Evolutionary conservation across 2,329 filamentous ascomycete genomes (phyloP).

Genomic region (Colletotrichum nymphaeae): DNA sequence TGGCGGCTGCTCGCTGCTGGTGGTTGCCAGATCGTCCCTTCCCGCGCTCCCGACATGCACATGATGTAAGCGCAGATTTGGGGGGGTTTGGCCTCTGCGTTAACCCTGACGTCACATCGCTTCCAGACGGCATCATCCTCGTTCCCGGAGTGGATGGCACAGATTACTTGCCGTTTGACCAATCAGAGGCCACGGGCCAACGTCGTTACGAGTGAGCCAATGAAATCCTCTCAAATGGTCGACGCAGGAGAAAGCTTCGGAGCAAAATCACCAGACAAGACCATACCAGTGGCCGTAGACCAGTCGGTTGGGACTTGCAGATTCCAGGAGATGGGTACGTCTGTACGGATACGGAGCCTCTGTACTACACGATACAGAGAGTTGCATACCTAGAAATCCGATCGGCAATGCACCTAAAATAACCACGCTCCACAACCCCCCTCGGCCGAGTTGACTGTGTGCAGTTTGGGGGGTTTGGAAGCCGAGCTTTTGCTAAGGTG

Average conservation of each 20-base stretch:
- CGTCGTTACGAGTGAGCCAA: slow-evolving; percentile 2
- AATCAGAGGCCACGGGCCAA: slow-evolving; percentile 12
- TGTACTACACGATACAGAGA: too few relatives aligned
- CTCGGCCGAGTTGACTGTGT: background rate
- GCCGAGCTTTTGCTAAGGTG: too few relatives aligned
- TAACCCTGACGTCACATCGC: slow-evolving; percentile 19
- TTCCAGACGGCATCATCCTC: background rate
- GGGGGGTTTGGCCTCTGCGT: background rate
- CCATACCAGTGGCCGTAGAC: background rate
- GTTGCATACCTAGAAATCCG: too few relatives aligned
- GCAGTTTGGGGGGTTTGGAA: too few relatives aligned
- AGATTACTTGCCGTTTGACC: background rate
- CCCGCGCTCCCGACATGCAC: slow-evolving; percentile 8
- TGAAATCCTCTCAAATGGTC: background rate
- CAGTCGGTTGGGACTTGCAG: background rate
- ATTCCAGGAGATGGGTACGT: background rate
- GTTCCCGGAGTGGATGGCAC: background rate
- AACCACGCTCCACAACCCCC: background rate
- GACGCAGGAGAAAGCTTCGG: slow-evolving; percentile 19
- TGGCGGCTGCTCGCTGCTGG: background rate
- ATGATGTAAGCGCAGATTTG: slow-evolving; percentile 3
- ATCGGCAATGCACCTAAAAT: background rate
- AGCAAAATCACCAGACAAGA: background rate
- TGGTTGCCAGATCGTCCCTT: slow-evolving; percentile 17
- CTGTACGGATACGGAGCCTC: background rate